Percentiles rank a stretch among this genome's conserved stretches.
phyloP scores from a whole-genome alignment of 164 flowering plant genomes.

The Vitis rotundifolia region DNA sequence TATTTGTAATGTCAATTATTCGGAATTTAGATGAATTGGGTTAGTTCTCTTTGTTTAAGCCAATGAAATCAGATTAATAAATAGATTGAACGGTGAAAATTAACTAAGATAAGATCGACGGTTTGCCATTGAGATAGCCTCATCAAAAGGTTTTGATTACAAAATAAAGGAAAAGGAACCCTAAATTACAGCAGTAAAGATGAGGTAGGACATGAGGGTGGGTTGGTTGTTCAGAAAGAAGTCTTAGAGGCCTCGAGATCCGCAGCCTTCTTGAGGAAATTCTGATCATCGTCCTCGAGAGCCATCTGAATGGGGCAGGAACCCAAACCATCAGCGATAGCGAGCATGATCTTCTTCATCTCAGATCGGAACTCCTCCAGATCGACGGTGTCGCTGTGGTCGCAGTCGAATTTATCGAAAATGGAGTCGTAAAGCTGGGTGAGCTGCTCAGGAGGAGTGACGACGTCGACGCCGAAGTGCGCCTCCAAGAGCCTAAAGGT shows the following conservation, averaged over 20 bases:
- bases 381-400: conserved; percentile 69
- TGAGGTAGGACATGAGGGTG: no score
- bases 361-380: conserved; percentile 63
- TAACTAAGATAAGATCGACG: no score
- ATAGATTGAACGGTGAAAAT: no score
- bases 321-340: conserved; percentile 88
- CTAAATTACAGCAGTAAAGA: no score
- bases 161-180: no score
- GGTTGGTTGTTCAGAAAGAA: not conserved
- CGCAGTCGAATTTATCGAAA: conserved; percentile 72
- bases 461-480: conserved; percentile 71
- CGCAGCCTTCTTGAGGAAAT: conserved; percentile 67
- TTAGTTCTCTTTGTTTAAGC: no score
- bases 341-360: conserved; percentile 83
- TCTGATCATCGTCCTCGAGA: conserved; percentile 59
- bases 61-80: no score
- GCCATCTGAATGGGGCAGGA: conserved; percentile 77
- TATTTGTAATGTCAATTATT: no score
- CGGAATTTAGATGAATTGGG: no score
- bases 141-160: no score
- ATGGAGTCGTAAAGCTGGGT: conserved; percentile 72
- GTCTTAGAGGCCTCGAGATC: conserved; percentile 66
- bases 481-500: conserved; percentile 65
- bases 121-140: no score
- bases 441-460: conserved; percentile 67